These are phyloP conservation scores for Cerioporus squamosus DNA, from an alignment of 1,284 basidiomycete species.

Conservation along the genomic window DNA sequence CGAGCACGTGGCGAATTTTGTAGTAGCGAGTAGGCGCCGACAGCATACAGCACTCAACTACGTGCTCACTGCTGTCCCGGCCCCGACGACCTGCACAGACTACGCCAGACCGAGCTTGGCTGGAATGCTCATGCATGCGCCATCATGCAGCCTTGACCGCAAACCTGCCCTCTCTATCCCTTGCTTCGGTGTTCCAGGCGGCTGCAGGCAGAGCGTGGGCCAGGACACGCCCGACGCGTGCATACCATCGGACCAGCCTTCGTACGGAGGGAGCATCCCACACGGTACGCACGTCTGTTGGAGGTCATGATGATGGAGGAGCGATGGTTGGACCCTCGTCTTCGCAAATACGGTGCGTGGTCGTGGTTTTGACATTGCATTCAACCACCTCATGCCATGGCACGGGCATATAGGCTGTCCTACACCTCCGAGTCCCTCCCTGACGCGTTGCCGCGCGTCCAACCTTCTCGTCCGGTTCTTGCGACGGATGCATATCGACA, in stretches of 20 bases:
- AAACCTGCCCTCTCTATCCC: constrained; percentile 38
- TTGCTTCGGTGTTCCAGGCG: constrained; percentile 48
- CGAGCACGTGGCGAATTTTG: constrained; percentile 26
- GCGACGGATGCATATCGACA: neutral
- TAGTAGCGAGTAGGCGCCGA: constrained; percentile 6
- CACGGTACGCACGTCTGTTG: neutral
- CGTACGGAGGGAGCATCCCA: constrained; percentile 8
- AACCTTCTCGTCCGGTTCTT: neutral
- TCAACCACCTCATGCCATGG: constrained; percentile 1
- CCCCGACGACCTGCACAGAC: constrained; percentile 12
- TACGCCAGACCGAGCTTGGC: constrained; percentile 16
- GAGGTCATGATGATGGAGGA: constrained; percentile 10
- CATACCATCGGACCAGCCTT: constrained; percentile 21
- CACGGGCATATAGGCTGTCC: constrained; percentile 4
- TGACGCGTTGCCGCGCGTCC: neutral
- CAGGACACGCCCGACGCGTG: constrained; percentile 30
- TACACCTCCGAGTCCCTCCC: neutral
- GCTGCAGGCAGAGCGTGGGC: constrained; percentile 60
- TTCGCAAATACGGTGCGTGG: constrained; percentile 12
- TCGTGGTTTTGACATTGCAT: neutral
- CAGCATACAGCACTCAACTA: constrained; percentile 1
- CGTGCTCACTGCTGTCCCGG: too few species aligned
- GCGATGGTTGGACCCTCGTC: constrained; percentile 7
- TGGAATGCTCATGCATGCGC: constrained; percentile 63
- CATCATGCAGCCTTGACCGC: constrained; percentile 51